phyloP scores from a whole-genome alignment of 169 alveolate genomes.

The Eimeria brunetti region DNA sequence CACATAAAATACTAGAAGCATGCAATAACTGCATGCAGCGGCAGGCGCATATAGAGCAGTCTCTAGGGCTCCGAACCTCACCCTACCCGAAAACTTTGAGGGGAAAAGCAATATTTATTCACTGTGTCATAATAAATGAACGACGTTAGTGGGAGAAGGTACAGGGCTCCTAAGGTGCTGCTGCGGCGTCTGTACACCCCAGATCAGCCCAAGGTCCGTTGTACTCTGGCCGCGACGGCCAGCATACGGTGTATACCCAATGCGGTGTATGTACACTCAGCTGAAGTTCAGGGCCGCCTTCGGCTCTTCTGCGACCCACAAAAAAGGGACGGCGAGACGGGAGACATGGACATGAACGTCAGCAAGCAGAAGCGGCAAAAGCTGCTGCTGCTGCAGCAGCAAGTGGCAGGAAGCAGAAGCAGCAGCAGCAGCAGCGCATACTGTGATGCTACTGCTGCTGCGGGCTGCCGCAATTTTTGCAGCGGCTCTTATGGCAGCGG shows the following conservation, averaged over 20 bases:
- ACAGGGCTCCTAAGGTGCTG: not conserved
- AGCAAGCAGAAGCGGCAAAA: not conserved
- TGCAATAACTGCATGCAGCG: not conserved
- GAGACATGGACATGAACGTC: not conserved
- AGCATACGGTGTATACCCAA: too few species aligned
- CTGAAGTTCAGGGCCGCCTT: not conserved
- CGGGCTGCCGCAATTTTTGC: not conserved
- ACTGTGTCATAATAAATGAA: conserved; percentile 3
- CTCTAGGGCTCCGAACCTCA: not conserved
- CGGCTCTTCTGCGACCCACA: conserved; percentile 20
- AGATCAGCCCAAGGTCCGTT: not conserved
- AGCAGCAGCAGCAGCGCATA: conserved; percentile 4
- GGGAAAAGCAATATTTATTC: not conserved
- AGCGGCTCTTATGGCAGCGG: not conserved
- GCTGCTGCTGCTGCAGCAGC: not conserved
- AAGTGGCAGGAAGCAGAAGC: not conserved
- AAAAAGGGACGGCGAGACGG: not conserved
- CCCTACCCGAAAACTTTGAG: not conserved
- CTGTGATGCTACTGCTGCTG: conserved; percentile 3
- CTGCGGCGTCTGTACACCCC: not conserved
- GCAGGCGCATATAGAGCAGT: not conserved
- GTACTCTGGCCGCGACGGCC: conserved; percentile 1
- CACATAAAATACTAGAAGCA: not conserved
- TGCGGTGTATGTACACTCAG: not conserved
- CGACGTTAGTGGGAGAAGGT: not conserved